Conservation (phyloP, 2,329 filamentous ascomycete species). For the Penicillium brevicompactum region DNA sequence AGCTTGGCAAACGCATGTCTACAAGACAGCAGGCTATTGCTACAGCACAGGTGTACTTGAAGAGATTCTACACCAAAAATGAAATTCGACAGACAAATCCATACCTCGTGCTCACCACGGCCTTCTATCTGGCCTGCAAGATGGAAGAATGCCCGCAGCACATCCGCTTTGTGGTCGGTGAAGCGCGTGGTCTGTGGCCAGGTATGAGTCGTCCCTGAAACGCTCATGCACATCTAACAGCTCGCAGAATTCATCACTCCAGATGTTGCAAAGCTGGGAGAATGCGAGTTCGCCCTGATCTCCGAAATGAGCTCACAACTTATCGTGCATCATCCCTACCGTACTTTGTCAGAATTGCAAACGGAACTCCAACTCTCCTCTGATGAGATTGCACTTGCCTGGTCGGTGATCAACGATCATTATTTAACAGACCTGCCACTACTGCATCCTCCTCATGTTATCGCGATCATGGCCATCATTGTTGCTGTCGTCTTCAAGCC, state of each 20-base stretch:
- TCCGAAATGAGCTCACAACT: slow-evolving; percentile 88
- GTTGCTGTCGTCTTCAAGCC: slow-evolving; percentile 81
- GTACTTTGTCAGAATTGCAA: slow-evolving; percentile 72
- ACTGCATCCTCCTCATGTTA: slow-evolving; percentile 79
- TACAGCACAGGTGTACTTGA: slow-evolving; percentile 92
- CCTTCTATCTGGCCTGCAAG: slow-evolving; percentile 93
- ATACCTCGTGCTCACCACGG: slow-evolving; percentile 88
- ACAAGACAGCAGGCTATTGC: slow-evolving; percentile 90
- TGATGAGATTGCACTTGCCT: slow-evolving; percentile 77
- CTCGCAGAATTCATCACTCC: slow-evolving; percentile 66
- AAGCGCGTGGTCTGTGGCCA: slow-evolving; percentile 83
- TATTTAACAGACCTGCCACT: slow-evolving; percentile 91
- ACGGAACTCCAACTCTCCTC: slow-evolving; percentile 69
- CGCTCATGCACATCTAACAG: slow-evolving; percentile 18
- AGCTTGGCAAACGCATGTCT: slow-evolving; percentile 79
- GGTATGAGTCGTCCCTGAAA: slow-evolving; percentile 45
- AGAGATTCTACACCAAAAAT: slow-evolving; percentile 88
- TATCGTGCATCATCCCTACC: slow-evolving; percentile 89
- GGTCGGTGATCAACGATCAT: slow-evolving; percentile 86
- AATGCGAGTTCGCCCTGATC: slow-evolving; percentile 92
- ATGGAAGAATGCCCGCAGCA: slow-evolving; percentile 98
- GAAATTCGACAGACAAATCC: slow-evolving; percentile 92
- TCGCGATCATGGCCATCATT: slow-evolving; percentile 84
- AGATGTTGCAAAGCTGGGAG: slow-evolving; percentile 82
- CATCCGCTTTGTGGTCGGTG: slow-evolving; percentile 84